These are phyloP conservation scores for Rhazya stricta DNA, from an alignment of 257 asterid genomes.

Conservation along the genomic window DNA sequence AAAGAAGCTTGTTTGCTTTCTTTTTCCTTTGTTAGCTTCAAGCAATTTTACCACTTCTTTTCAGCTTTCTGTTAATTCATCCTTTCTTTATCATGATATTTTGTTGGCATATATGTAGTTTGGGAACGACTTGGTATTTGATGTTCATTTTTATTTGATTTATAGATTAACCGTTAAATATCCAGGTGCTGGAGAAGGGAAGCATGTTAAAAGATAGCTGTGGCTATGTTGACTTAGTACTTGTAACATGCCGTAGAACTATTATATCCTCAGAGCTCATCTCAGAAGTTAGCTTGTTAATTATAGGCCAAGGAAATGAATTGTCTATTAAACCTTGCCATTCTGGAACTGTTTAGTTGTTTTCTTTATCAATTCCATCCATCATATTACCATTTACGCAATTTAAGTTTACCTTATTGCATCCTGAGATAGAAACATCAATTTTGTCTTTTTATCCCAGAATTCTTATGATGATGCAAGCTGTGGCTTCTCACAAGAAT, in stretches of 20 bases:
- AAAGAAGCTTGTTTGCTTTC: not conserved
- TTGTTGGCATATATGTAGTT: not conserved
- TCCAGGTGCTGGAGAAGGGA: not conserved
- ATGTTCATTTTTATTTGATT: not conserved
- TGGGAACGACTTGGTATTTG: not conserved
- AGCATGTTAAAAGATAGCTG: not conserved
- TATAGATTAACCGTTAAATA: not conserved
- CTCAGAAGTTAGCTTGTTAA: slow-evolving; percentile 1
- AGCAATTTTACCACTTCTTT: not conserved
- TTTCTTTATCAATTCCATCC: not conserved
- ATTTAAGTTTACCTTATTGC: slow-evolving; percentile 7
- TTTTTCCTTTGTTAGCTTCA: slow-evolving; percentile 1
- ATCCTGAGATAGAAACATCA: slow-evolving; percentile 4
- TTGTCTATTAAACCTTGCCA: not conserved
- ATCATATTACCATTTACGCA: not conserved
- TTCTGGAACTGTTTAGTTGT: not conserved
- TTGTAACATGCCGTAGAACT: not conserved
- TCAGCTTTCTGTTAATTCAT: not conserved
- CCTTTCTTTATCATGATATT: not conserved
- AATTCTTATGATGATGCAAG: slow-evolving; percentile 87
- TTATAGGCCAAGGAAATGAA: not conserved
- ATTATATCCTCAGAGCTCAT: not conserved
- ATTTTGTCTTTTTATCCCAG: slow-evolving; percentile 39
- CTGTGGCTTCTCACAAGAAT: slow-evolving; percentile 70
- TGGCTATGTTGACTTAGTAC: not conserved